Evolutionary conservation across 768 basidiomycete species (phyloP), one percentile per base, ranked within the genome.

Genomic region (Trametes cubensis): DNA sequence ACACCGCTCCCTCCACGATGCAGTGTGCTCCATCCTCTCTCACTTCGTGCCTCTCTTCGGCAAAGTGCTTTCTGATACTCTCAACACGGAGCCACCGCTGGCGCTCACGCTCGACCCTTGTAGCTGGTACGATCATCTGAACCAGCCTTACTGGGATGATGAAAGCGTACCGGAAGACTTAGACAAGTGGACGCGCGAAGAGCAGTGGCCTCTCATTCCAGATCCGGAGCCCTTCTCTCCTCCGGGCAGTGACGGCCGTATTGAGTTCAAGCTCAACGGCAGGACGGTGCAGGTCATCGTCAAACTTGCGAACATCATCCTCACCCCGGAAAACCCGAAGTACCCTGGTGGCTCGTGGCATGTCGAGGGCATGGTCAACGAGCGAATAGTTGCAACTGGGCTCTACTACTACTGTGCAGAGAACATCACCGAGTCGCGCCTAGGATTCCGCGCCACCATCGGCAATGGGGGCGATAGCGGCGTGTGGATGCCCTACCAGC

Each of bases 221-320:
- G 47, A 48, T 38, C 53, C 51, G n/a, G n/a, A 13, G 3, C 44
- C 42, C 1, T 54, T 54, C 39, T 21, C 42, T 6, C 45, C 44
- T 21, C 42, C 42, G 5, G 17, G 26, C 18, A 41, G 53, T 8
- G 25, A 59, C 25, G 47, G 13, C 4, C 30, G 30, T n/a, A 48
- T 18, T 26, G 23, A 25, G 8, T 34, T 25, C 30, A 30, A 17
- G 13, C 45, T 70, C 15, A 48, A 53, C 21, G 71, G 65, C 6
- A 47, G 63, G 18, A 67, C 54, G 7, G 39, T 76, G 1, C 75
- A 75, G 40, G 76, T 81, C 48, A 74, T 72, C 39, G 77, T 81
- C 34, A 82, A 80, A 68, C 67, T 80, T 8, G 69, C 79, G 2
- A 76, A 72, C 44, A 76, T 76, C 28, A 51, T 67, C 5, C 46